A percentile compares a stretch with the other conserved stretches of the same genome.
Conservation (phyloP, 768 basidiomycete genomes). For the Mycena chlorophos region DNA sequence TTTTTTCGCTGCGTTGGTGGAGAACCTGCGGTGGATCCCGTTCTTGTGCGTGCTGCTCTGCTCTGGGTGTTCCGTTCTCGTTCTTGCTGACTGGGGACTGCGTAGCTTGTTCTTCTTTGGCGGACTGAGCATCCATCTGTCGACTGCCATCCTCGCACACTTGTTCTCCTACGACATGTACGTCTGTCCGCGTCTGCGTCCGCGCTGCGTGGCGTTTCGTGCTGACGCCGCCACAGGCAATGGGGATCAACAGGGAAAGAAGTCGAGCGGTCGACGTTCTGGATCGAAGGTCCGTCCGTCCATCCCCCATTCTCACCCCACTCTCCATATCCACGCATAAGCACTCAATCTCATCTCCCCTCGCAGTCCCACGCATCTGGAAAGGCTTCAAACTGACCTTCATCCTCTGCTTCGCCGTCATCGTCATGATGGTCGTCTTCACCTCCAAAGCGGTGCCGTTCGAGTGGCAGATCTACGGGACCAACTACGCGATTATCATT, state of each 20-base stretch:
- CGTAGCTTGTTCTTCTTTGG: conserved; percentile 73
- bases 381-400: conserved; percentile 77
- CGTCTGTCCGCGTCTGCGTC: conserved; percentile 17
- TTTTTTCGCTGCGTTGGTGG: conserved; percentile 47
- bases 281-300: conserved; percentile 60
- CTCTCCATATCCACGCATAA: conserved; percentile 1
- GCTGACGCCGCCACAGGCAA: conserved; percentile 36
- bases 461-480: conserved; percentile 66
- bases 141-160: conserved; percentile 65
- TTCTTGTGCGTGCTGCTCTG: conserved; percentile 59
- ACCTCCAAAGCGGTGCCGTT: conserved; percentile 53
- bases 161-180: conserved; percentile 65
- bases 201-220: background rate
- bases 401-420: conserved; percentile 56
- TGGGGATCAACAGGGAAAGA: conserved; percentile 71
- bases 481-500: conserved; percentile 70
- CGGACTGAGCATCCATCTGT: conserved; percentile 71
- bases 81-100: conserved; percentile 1
- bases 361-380: conserved; percentile 72
- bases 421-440: conserved; percentile 65
- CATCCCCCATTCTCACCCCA: background rate
- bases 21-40: conserved; percentile 65
- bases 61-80: background rate
- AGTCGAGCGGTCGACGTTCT: conserved; percentile 85
- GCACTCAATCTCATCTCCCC: too few species aligned